Evolutionary conservation across 768 basidiomycete genomes (phyloP).

Genomic region (Lyophyllum semitale): DNA sequence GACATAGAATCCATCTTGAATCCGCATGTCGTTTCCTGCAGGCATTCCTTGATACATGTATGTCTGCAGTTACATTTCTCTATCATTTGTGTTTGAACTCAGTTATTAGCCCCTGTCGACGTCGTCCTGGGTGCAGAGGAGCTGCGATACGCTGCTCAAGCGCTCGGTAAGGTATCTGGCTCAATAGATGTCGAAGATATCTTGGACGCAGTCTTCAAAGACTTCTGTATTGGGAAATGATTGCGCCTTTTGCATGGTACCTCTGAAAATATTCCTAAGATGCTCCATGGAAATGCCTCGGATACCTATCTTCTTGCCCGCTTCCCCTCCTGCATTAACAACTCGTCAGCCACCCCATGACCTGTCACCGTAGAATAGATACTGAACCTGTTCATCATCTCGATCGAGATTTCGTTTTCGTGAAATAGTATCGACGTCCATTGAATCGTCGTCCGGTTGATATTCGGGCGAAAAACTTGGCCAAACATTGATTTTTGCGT

Average conservation of each 20-base stretch:
- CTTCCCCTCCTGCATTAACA: conserved; percentile 16
- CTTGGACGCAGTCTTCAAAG: conserved; percentile 77
- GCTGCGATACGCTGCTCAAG: conserved; percentile 80
- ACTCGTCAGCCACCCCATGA: not conserved
- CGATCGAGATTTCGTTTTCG: conserved; percentile 23
- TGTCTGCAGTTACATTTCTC: not conserved
- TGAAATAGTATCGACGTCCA: conserved; percentile 27
- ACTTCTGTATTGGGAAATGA: conserved; percentile 87
- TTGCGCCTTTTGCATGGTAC: not conserved
- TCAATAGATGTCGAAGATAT: conserved; percentile 82
- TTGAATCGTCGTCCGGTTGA: conserved; percentile 14
- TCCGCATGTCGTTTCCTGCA: conserved; percentile 61
- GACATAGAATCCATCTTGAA: conserved; percentile 79
- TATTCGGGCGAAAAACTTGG: conserved; percentile 15
- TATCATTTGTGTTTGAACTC: not conserved
- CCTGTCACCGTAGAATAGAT: not conserved
- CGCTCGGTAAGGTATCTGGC: conserved; percentile 85
- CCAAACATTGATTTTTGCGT: conserved; percentile 49
- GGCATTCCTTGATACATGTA: conserved; percentile 51
- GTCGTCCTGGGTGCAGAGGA: conserved; percentile 86
- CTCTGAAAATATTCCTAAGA: not conserved
- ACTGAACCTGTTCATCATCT: conserved; percentile 25
- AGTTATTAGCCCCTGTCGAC: conserved; percentile 55
- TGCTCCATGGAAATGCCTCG: not conserved
- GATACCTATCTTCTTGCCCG: conserved; percentile 12